Conservation (phyloP, 495 filamentous ascomycete genomes). For the Lophiotrema nucula region DNA sequence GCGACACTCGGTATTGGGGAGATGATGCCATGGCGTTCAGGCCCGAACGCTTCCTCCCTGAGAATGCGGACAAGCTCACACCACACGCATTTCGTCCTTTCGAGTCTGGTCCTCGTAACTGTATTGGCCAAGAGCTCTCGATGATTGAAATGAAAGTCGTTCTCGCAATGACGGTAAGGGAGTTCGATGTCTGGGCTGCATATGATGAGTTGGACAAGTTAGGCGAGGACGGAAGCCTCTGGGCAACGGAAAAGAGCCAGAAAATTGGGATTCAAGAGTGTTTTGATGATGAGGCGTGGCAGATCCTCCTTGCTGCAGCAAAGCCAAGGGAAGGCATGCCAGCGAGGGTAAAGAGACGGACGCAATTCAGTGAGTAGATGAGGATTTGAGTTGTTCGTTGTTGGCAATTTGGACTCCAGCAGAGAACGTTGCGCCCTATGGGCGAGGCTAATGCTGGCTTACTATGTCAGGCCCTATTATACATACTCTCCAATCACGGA, state of each 20-base stretch:
- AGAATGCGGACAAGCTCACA: constrained; percentile 11
- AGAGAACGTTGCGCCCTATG: too few species aligned
- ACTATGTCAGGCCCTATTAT: too few species aligned
- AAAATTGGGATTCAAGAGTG: constrained; percentile 20
- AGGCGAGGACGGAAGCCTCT: constrained; percentile 21
- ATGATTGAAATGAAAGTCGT: constrained; percentile 40
- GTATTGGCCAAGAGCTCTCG: constrained; percentile 43
- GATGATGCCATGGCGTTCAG: constrained; percentile 14
- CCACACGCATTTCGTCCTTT: constrained; percentile 37
- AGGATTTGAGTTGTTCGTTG: too few species aligned
- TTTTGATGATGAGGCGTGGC: constrained; percentile 35
- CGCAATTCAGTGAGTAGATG: too few species aligned
- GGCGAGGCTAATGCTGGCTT: too few species aligned
- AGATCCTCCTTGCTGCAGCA: constrained; percentile 28
- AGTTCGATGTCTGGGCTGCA: constrained; percentile 33
- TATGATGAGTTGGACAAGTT: constrained; percentile 33
- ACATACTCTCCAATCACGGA: too few species aligned
- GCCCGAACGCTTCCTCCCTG: constrained; percentile 29
- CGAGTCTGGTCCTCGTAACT: constrained; percentile 38
- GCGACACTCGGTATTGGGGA: constrained; percentile 17
- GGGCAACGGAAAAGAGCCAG: constrained; percentile 16
- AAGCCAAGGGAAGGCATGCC: constrained; percentile 39
- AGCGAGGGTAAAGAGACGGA: constrained; percentile 24
- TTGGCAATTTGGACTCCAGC: too few species aligned
- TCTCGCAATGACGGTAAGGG: constrained; percentile 32